Evolutionary conservation across 305 asterid species (phyloP).

Genomic region (Lippia alba): DNA sequence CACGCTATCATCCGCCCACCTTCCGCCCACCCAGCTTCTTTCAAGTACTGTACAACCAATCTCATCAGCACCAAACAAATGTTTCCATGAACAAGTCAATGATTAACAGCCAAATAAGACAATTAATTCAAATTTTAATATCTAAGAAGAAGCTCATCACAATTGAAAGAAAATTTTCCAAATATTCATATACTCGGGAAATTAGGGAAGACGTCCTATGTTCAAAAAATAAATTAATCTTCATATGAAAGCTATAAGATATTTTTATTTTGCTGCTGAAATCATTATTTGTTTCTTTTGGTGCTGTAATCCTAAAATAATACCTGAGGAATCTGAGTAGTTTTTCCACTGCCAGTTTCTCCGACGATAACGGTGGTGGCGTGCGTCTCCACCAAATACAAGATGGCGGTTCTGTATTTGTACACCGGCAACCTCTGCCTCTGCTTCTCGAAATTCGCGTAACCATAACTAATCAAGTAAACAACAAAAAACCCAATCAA

Average conservation of each 20-base stretch:
- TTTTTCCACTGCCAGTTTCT: slow-evolving; percentile 96
- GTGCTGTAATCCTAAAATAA: background rate
- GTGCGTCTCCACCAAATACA: slow-evolving; percentile 83
- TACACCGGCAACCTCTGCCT: slow-evolving; percentile 82
- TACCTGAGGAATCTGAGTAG: slow-evolving; percentile 98
- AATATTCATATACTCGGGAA: background rate
- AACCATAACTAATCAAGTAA: slow-evolving; percentile 53
- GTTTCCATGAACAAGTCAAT: background rate
- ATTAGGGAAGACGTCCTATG: background rate
- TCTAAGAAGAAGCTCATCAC: background rate
- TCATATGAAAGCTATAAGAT: too few relatives aligned
- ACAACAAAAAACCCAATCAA: background rate
- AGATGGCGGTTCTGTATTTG: slow-evolving; percentile 71
- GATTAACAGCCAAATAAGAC: background rate
- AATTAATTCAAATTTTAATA: background rate
- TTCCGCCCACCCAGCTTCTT: slow-evolving; percentile 97
- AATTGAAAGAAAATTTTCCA: too few relatives aligned
- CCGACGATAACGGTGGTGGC: slow-evolving; percentile 92
- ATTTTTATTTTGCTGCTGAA: too few relatives aligned
- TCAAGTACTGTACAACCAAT: slow-evolving; percentile 59
- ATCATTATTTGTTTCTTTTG: too few relatives aligned
- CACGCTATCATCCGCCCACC: slow-evolving; percentile 92
- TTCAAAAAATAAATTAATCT: background rate
- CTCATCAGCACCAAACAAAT: background rate
- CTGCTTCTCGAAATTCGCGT: slow-evolving; percentile 64